A percentile compares a stretch with the other conserved stretches of the same genome.
Evolutionary conservation across 495 filamentous ascomycete genomes (phyloP).

Genomic region (Penicillium turbatum): DNA sequence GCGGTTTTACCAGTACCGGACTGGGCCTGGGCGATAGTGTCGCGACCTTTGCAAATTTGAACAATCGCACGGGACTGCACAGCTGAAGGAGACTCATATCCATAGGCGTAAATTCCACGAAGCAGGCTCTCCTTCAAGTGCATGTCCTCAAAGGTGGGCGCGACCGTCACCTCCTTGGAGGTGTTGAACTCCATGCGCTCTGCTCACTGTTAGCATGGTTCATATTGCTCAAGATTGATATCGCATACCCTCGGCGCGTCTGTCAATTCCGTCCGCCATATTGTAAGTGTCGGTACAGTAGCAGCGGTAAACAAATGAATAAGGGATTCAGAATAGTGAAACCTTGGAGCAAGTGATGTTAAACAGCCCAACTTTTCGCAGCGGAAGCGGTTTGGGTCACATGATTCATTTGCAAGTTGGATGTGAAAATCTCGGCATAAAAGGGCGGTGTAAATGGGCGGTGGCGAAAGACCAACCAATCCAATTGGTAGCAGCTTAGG

Average conservation of each 20-base stretch:
- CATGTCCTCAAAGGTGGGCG: constrained; percentile 69
- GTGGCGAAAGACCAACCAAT: background rate
- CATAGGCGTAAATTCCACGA: constrained; percentile 97
- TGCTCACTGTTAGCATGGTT: constrained; percentile 32
- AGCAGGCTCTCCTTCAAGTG: constrained; percentile 93
- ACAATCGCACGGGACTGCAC: constrained; percentile 97
- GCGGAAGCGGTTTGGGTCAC: constrained; percentile 23
- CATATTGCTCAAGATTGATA: background rate
- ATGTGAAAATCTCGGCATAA: background rate
- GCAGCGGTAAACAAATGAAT: constrained; percentile 6
- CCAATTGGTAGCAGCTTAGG: background rate
- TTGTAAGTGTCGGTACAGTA: constrained; percentile 16
- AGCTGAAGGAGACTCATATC: constrained; percentile 94
- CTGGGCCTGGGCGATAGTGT: constrained; percentile 99
- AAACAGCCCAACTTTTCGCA: constrained; percentile 20
- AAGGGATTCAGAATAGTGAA: constrained; percentile 3
- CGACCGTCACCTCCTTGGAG: constrained; percentile 93
- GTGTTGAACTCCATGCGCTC: constrained; percentile 97
- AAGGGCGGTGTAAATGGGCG: background rate
- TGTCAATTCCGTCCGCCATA: constrained; percentile 95
- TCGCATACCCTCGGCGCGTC: constrained; percentile 69
- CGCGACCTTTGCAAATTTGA: constrained; percentile 96
- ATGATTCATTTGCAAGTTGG: constrained; percentile 30
- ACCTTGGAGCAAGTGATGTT: constrained; percentile 3
- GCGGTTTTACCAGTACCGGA: constrained; percentile 99